A percentile compares a stretch with the other conserved stretches of the same genome.
Conservation (phyloP, 1,139 yeast genomes). For the Lodderomyces pseudojiufengensis region DNA sequence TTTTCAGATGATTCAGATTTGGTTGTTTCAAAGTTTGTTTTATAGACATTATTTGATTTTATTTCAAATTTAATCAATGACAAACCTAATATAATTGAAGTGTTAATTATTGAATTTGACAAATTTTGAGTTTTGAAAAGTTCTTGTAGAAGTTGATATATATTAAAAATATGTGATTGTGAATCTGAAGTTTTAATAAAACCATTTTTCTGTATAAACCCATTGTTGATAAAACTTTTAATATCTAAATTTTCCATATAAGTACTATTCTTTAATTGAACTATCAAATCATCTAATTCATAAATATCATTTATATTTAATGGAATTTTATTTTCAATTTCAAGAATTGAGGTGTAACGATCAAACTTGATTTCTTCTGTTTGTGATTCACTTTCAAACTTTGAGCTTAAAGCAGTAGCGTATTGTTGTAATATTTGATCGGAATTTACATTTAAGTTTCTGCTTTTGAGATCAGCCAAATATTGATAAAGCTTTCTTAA, state of each 20-base stretch:
- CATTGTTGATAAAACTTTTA: conserved; percentile 12
- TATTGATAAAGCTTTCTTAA: conserved; percentile 1
- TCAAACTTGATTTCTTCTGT: background rate
- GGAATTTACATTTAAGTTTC: background rate
- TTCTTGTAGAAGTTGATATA: conserved; percentile 4
- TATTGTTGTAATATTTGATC: conserved; percentile 7
- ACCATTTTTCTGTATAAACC: conserved; percentile 9
- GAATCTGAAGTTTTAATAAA: background rate
- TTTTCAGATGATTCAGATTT: conserved; percentile 16
- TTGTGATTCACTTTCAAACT: conserved; percentile 4
- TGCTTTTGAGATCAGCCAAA: background rate
- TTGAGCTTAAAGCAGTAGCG: conserved; percentile 9
- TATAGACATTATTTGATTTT: conserved; percentile 8
- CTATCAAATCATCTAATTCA: conserved; percentile 51
- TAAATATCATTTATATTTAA: conserved; percentile 25
- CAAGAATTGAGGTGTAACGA: conserved; percentile 20
- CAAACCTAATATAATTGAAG: conserved; percentile 20
- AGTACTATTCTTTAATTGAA: conserved; percentile 41
- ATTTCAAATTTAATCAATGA: conserved; percentile 25
- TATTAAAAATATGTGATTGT: conserved; percentile 11
- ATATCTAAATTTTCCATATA: conserved; percentile 22
- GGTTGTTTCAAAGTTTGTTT: conserved; percentile 12
- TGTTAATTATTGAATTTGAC: conserved; percentile 4
- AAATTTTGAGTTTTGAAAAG: conserved; percentile 2
- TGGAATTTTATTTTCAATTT: conserved; percentile 24